Conservation (phyloP, 192 early-diverging fungal genomes). For the Coemansia sp. region DNA sequence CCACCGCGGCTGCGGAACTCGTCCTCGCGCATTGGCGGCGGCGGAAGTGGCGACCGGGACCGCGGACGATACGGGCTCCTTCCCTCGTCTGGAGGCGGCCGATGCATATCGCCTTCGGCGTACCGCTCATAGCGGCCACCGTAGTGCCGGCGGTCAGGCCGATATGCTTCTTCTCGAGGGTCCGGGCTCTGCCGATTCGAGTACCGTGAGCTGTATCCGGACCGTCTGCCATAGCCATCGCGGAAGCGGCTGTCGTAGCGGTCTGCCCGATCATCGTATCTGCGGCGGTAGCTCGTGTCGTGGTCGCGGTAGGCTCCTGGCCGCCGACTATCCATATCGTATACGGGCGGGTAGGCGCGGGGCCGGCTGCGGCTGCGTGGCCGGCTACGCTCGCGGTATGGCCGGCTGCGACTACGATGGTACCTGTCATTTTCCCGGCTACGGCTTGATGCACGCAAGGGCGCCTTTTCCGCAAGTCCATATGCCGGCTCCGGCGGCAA, state of each 20-base stretch:
- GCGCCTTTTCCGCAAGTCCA: background rate
- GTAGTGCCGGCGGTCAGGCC: conserved; percentile 31
- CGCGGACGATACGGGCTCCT: conserved; percentile 4
- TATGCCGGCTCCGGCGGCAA: background rate
- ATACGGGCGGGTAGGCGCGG: conserved; percentile 6
- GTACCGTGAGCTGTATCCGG: conserved; percentile 22
- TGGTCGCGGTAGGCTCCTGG: conserved; percentile 21
- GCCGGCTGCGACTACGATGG: conserved; percentile 11
- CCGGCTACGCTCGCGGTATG: conserved; percentile 5
- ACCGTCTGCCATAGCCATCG: conserved; percentile 15
- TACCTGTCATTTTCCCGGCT: background rate
- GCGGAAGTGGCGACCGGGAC: conserved; percentile 36
- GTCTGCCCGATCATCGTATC: conserved; percentile 28
- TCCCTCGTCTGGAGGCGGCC: background rate
- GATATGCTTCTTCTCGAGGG: conserved; percentile 18
- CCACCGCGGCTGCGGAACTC: conserved; percentile 9
- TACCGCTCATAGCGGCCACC: conserved; percentile 29
- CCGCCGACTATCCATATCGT: conserved; percentile 19
- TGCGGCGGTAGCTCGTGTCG: conserved; percentile 21
- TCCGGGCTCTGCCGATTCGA: conserved; percentile 31
- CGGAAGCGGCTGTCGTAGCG: conserved; percentile 27
- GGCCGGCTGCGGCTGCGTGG: conserved; percentile 21
- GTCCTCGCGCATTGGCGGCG: conserved; percentile 10
- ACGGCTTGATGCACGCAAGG: conserved; percentile 17
- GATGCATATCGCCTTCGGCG: background rate